A percentile compares a stretch with the other conserved stretches of the same genome.
Evolutionary conservation across 257 asterid species (phyloP).

Genomic region (Vinca minor): DNA sequence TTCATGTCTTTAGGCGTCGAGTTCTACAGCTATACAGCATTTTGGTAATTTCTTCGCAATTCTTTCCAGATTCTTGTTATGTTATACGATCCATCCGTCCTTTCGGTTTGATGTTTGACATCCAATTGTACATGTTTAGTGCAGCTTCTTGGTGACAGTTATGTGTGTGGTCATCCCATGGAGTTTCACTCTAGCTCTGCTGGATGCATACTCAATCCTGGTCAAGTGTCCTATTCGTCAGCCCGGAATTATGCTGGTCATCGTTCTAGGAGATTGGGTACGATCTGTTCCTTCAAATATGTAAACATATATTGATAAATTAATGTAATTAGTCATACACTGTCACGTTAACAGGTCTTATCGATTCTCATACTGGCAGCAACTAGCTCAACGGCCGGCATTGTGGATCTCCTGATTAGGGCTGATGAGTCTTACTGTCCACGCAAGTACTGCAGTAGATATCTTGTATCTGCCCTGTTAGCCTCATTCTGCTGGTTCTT

Average conservation of each 20-base stretch:
- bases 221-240: slow-evolving; percentile 42
- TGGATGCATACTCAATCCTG: slow-evolving; percentile 52
- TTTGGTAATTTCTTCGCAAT: slow-evolving; percentile 37
- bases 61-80: neutral
- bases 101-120: too few relatives aligned
- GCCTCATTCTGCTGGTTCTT: slow-evolving; percentile 61
- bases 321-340: slow-evolving; percentile 12
- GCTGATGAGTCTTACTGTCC: slow-evolving; percentile 55
- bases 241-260: slow-evolving; percentile 41
- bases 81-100: too few relatives aligned
- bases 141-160: slow-evolving; percentile 61
- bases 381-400: slow-evolving; percentile 60
- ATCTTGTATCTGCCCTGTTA: slow-evolving; percentile 48
- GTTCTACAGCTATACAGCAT: slow-evolving; percentile 68
- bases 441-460: slow-evolving; percentile 40
- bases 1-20: slow-evolving; percentile 65
- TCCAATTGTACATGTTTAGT: neutral
- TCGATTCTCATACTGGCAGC: slow-evolving; percentile 56
- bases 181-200: slow-evolving; percentile 64
- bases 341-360: slow-evolving; percentile 34
- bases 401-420: slow-evolving; percentile 47
- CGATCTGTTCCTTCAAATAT: slow-evolving; percentile 14
- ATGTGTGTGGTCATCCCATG: slow-evolving; percentile 81
- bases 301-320: neutral
- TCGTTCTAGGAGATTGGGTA: slow-evolving; percentile 71